These are phyloP conservation scores for Lunasporangiospora selenospora DNA, from an alignment of 192 early-diverging fungal genomes.

Conservation along the genomic window DNA sequence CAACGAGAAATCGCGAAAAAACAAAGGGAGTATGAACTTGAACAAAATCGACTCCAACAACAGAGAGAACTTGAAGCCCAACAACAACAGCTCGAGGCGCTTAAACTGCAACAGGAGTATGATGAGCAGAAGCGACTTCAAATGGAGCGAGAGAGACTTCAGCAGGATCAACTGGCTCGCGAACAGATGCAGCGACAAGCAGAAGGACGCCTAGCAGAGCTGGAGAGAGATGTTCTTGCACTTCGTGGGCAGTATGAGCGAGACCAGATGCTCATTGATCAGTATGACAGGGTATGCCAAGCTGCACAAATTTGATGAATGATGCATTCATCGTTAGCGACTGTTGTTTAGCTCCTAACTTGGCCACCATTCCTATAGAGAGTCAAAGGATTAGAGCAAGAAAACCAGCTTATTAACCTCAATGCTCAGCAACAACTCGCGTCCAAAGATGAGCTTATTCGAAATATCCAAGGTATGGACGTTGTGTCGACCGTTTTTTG, in stretches of 20 bases:
- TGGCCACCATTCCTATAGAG: constrained; percentile 51
- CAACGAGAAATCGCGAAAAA: constrained; percentile 72
- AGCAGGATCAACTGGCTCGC: constrained; percentile 75
- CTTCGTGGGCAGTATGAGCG: constrained; percentile 79
- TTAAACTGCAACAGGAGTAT: constrained; percentile 73
- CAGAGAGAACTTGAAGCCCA: constrained; percentile 64
- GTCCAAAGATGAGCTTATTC: constrained; percentile 87
- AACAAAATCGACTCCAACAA: constrained; percentile 68
- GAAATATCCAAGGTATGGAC: constrained; percentile 73
- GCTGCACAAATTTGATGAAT: neutral
- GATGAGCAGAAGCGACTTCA: constrained; percentile 81
- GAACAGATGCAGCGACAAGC: constrained; percentile 86
- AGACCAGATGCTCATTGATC: constrained; percentile 83
- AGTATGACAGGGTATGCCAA: constrained; percentile 78
- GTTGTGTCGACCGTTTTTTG: neutral
- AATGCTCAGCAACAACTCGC: constrained; percentile 74
- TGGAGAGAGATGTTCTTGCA: constrained; percentile 83
- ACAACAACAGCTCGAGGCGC: constrained; percentile 58
- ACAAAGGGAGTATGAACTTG: constrained; percentile 62
- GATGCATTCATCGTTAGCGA: neutral
- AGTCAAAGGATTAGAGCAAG: constrained; percentile 85
- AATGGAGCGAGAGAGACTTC: constrained; percentile 72
- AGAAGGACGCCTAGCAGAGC: constrained; percentile 76
- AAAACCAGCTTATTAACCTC: constrained; percentile 75
- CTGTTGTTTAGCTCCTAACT: constrained; percentile 2